These are phyloP conservation scores for Talaromyces sp. DNA, from an alignment of 2,329 filamentous ascomycete genomes.

Conservation along the genomic window DNA sequence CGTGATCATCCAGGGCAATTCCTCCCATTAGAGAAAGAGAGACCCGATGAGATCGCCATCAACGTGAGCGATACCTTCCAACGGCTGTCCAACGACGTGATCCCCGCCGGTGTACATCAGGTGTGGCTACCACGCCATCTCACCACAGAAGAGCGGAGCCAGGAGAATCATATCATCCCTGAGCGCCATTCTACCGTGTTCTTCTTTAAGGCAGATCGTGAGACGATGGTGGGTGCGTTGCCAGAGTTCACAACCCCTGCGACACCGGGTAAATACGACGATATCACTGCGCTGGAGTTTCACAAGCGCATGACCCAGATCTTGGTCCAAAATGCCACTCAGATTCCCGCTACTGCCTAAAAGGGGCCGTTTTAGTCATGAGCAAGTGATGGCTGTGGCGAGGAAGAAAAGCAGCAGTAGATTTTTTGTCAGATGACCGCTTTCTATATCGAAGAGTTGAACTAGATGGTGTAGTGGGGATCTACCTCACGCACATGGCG, in stretches of 20 bases:
- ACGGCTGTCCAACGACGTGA: constrained; percentile 40
- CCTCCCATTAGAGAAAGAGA: constrained; percentile 9
- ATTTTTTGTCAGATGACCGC: too few relatives aligned
- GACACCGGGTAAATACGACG: constrained; percentile 29
- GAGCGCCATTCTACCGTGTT: constrained; percentile 30
- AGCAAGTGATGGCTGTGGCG: too few relatives aligned
- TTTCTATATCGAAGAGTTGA: too few relatives aligned
- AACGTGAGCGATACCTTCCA: constrained; percentile 48
- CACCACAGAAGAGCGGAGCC: constrained; percentile 24
- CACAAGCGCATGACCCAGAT: constrained; percentile 2
- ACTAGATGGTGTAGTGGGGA: too few relatives aligned
- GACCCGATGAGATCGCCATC: constrained; percentile 36
- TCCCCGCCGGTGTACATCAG: constrained; percentile 40
- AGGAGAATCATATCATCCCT: constrained; percentile 28
- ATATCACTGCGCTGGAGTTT: constrained; percentile 40
- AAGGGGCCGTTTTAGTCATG: too few relatives aligned
- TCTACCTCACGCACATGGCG: too few relatives aligned
- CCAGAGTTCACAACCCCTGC: constrained; percentile 30
- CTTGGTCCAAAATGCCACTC: too few relatives aligned
- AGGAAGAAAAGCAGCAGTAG: too few relatives aligned
- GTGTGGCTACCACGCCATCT: constrained; percentile 20
- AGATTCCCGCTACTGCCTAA: too few relatives aligned
- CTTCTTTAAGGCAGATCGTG: constrained; percentile 38
- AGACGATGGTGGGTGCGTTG: constrained; percentile 30
- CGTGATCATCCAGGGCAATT: constrained; percentile 25